These are phyloP conservation scores for Trifolium pratense DNA, from an alignment of 306 rosid genomes.

Conservation along the genomic window DNA sequence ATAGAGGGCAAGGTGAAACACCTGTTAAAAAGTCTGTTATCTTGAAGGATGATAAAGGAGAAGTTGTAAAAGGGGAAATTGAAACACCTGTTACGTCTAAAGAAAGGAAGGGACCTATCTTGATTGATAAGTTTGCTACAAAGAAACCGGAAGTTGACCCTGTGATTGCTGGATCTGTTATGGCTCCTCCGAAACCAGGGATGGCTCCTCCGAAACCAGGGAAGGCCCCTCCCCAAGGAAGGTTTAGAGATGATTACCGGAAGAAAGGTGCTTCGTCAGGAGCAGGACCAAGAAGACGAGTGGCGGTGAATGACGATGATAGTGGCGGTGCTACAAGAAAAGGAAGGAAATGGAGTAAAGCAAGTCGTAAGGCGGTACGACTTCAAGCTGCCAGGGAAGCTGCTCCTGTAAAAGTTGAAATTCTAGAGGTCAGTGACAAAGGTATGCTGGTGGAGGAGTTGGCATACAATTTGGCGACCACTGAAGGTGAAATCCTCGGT, in stretches of 20 bases:
- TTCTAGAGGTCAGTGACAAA: conserved; percentile 77
- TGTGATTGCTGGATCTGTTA: conserved; percentile 66
- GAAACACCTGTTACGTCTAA: conserved; percentile 49
- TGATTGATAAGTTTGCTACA: conserved; percentile 90
- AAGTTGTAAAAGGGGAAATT: conserved; percentile 70
- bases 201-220: conserved; percentile 82
- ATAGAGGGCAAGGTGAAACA: conserved; percentile 65
- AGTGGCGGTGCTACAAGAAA: conserved; percentile 72
- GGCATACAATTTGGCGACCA: conserved; percentile 73
- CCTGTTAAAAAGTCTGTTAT: conserved; percentile 68
- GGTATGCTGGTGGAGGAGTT: conserved; percentile 93
- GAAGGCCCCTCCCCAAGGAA: conserved; percentile 72
- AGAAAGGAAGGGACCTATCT: conserved; percentile 75
- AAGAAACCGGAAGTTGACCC: conserved; percentile 76
- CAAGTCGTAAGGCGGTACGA: conserved; percentile 94
- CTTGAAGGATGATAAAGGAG: conserved; percentile 86
- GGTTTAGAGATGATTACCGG: conserved; percentile 72
- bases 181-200: conserved; percentile 81
- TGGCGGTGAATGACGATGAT: conserved; percentile 48
- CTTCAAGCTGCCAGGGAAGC: conserved; percentile 96
- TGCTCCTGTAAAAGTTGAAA: conserved; percentile 97
- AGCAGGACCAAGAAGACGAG: conserved; percentile 68
- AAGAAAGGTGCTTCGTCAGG: conserved; percentile 70
- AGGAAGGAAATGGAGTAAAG: conserved; percentile 99
- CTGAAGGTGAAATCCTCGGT: conserved; percentile 93